Base-by-base conservation (phyloP, 106 monocot genomes). In the Vanilla planifolia region DNA sequence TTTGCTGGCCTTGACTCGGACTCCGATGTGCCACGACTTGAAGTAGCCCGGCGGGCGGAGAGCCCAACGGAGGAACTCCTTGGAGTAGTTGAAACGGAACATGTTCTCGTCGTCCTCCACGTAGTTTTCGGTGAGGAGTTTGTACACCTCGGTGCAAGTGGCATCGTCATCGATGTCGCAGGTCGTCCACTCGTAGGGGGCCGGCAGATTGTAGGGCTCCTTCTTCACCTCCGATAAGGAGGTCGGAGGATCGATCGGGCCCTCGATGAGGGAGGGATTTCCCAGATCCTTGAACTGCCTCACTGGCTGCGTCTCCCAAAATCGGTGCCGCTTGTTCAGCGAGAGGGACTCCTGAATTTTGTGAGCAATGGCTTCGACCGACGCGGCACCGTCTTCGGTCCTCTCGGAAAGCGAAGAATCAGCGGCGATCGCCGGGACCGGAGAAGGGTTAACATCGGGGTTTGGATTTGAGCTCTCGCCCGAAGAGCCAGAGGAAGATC, bases 31-130 rank as follows among this genome's bases (percentile, higher is more conserved):
- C 91, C 86, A 92, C 41, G 77, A 55, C 30, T 48, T 51, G 75
- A 67, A 86, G 77, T 68, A 77, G 33, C 78, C 76, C 29, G 86
- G 91, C 27, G 91, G 91, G 28, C 71, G 82, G 23, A 92, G 82
- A 15, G 91, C 91, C 91, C 91, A 92, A 10, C 62, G 67, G 60
- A 92, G 91, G 77, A 92, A 92, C 51, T 66, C 72, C 34, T 52
- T 55, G 39, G 91, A 86, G 82, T 92, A 92, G 74, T 92, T 86
- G 73, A 92, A 92, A 0, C 86, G 67, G 75, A 92, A 92, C 91
- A 92, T 92, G 74, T 75, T 92, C 83, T 92, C 91, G 71, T 92
- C 91, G 48, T 92, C 91, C 60, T 92, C 86, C 26, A 92, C 91
- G 69, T 92, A 92, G 77, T 92, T 92, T 67, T 57, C 51, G 21